A percentile compares a stretch with the other conserved stretches of the same genome.
Conservation (phyloP, 345 rosid species). For the Diplotaxis tenuifolia region DNA sequence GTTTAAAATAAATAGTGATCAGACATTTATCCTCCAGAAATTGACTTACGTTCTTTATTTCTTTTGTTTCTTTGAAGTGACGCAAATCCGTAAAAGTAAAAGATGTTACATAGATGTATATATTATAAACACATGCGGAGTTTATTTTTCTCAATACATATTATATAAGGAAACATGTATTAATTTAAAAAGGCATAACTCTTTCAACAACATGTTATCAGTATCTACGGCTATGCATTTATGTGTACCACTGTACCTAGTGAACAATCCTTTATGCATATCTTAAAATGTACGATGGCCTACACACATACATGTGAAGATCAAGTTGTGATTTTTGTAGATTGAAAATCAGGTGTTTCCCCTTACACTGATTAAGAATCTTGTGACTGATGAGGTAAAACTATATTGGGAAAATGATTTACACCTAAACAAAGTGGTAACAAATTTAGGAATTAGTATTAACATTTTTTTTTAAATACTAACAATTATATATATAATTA, state of each 20-base stretch:
- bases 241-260: slow-evolving; percentile 37
- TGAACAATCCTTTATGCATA: slow-evolving; percentile 16
- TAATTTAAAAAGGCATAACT: not conserved
- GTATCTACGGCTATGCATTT: slow-evolving; percentile 35
- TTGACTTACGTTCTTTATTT: slow-evolving; percentile 35
- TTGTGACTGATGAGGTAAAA: not conserved
- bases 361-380: not conserved
- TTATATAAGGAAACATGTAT: not conserved
- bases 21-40: slow-evolving; percentile 38
- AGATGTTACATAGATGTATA: slow-evolving; percentile 2
- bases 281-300: slow-evolving; percentile 12
- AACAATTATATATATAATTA: not conserved
- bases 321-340: slow-evolving; percentile 23
- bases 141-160: not conserved
- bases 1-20: slow-evolving; percentile 36
- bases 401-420: not conserved
- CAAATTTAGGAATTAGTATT: not conserved
- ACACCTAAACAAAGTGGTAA: not conserved
- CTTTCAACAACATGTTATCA: slow-evolving; percentile 33
- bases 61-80: slow-evolving; percentile 30
- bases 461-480: not conserved
- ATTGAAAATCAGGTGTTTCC: slow-evolving; percentile 10
- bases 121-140: not conserved
- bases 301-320: not conserved
- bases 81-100: slow-evolving; percentile 36